Evolutionary conservation across 805 yeast species (phyloP).

Genomic region (Wickerhamiella dianesei): DNA sequence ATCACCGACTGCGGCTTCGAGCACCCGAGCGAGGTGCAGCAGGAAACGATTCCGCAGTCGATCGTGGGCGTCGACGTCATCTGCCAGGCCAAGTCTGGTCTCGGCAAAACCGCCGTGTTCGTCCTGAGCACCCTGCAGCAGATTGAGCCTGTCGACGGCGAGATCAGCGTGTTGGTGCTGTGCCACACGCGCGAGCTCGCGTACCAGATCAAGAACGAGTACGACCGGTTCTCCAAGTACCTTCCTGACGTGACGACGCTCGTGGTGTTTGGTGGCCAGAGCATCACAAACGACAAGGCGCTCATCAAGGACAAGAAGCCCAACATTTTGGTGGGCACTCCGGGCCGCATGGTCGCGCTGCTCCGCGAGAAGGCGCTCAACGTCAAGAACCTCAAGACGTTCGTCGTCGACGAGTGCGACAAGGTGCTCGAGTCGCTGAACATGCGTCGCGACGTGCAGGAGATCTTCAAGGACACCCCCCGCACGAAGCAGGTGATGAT

Average conservation of each 20-base stretch:
- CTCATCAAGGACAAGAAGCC: constrained; percentile 86
- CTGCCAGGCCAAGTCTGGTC: constrained; percentile 99
- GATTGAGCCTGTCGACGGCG: constrained; percentile 95
- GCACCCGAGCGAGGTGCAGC: constrained; percentile 99
- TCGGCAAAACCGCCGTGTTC: constrained; percentile 97
- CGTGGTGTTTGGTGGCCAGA: constrained; percentile 93
- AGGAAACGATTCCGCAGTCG: constrained; percentile 95
- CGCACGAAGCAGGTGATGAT: constrained; percentile 98
- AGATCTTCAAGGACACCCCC: constrained; percentile 92
- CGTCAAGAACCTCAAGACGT: constrained; percentile 78
- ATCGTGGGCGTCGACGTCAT: constrained; percentile 94
- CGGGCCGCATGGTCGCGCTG: constrained; percentile 91
- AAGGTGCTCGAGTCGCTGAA: constrained; percentile 81
- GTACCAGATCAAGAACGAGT: constrained; percentile 94
- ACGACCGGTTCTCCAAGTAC: constrained; percentile 92
- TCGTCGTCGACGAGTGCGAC: constrained; percentile 97
- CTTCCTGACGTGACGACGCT: constrained; percentile 96
- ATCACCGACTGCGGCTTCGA: constrained; percentile 98
- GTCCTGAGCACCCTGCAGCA: constrained; percentile 93
- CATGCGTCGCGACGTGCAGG: constrained; percentile 98
- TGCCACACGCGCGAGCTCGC: constrained; percentile 99
- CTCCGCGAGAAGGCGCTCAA: constrained; percentile 84
- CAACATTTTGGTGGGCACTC: constrained; percentile 94
- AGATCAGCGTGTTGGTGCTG: constrained; percentile 81
- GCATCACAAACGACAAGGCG: constrained; percentile 73